Evolutionary conservation across 495 filamentous ascomycete genomes (phyloP).

Genomic region (Schizothecium vesticola): DNA sequence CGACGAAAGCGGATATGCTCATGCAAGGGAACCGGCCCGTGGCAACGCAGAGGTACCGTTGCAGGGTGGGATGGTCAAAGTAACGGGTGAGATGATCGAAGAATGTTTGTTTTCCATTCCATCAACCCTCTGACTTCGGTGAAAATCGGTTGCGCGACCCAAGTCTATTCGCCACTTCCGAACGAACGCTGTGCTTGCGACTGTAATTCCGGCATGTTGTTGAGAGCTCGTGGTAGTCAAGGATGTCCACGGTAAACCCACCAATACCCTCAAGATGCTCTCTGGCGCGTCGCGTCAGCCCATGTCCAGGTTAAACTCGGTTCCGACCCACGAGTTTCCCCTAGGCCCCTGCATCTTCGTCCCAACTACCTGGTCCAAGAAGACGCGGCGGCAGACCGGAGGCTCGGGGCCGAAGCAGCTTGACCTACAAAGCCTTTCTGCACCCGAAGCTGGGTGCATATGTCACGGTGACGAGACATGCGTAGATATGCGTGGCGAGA

Average conservation of each 20-base stretch:
- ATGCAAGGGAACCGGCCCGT: not conserved
- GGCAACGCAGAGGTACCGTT: not conserved
- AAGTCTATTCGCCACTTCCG: not conserved
- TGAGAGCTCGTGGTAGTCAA: not conserved
- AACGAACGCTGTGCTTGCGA: not conserved
- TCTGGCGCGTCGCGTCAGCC: not conserved
- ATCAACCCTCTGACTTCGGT: not conserved
- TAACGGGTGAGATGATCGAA: not conserved
- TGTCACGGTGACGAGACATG: slow-evolving; percentile 3
- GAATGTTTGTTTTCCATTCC: not conserved
- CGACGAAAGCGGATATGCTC: not conserved
- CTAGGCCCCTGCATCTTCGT: not conserved
- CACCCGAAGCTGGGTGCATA: not conserved
- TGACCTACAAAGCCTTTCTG: not conserved
- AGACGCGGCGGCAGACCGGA: not conserved
- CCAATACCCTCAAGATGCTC: not conserved
- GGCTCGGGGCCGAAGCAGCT: not conserved
- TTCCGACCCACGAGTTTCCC: not conserved
- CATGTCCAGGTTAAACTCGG: not conserved
- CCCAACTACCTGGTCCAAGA: not conserved
- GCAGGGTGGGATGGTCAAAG: not conserved
- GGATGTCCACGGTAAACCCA: not conserved
- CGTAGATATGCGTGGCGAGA: not conserved
- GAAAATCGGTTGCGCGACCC: not conserved
- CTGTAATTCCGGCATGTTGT: not conserved